Evolutionary conservation across 768 basidiomycete genomes (phyloP), one percentile per base, ranked within the genome.

Genomic region (Pholiota microspora): DNA sequence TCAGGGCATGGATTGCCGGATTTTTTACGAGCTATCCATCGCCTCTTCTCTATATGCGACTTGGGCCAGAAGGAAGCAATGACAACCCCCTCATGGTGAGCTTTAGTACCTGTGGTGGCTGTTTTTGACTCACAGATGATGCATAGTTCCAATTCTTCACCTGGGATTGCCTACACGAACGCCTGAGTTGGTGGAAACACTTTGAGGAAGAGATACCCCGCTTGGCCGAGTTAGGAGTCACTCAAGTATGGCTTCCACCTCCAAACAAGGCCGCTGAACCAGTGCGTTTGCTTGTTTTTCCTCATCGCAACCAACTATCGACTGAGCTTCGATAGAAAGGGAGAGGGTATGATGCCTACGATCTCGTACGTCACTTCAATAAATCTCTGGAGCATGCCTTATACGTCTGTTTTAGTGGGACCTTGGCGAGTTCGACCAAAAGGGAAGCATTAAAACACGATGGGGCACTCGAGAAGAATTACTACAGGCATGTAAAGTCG

Each of bases 381-480:
- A n/a, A n/a, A n/a, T n/a, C 18, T 25, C 46, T 46, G 13, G 16
- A 16, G 8, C 25, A 16, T 18, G 13, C 13, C 3, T 15, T 21
- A 18, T n/a, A 31, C 45, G 12, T 44, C 21, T 31, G 40, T 49
- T 38, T 2, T 49, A 93, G 90, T 94, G 92, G 91, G 91, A 94
- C 66, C 70, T 94, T 15, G 91, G 91, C 31, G 91, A 93, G 70
- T 93, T 93, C 58, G 59, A 87, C 48, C 91, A 90, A 67, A 91
- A 86, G 63, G 88, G 86, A 13, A 69, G 80, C 13, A 65, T 83
- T 28, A 67, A 74, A 13, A 96, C 94, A 1, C 80, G 92, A 55
- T 98, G 94, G 93, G 94, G 94, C 21, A 86, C 88, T 10, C 88
- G 85, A 60, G 83, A 90, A 25, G 88, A 96, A 56, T 79, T 94